These are phyloP conservation scores for Teratosphaeria epicoccoides DNA, from an alignment of 2,329 filamentous ascomycete species.

Conservation along the genomic window DNA sequence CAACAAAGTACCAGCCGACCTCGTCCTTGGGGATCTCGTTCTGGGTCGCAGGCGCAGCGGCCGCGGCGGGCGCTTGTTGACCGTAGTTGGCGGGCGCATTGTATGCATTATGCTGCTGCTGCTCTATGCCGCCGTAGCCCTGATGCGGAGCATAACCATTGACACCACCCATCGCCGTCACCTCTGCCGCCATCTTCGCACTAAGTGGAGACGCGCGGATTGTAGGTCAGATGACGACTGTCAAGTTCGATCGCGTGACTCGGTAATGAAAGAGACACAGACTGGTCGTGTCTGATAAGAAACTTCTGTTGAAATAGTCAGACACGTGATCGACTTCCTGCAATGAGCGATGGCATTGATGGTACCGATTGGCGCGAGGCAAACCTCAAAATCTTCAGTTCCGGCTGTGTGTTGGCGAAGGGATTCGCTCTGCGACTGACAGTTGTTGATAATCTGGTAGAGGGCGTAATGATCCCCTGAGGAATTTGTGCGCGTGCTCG, in stretches of 20 bases:
- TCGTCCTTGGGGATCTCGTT: constrained; percentile 66
- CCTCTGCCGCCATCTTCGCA: constrained; percentile 30
- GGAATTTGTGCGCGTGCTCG: not conserved
- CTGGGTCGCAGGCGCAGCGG: constrained; percentile 11
- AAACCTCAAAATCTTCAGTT: not conserved
- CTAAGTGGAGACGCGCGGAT: not conserved
- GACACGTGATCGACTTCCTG: not conserved
- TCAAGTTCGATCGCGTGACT: not conserved
- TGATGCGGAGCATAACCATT: constrained; percentile 39
- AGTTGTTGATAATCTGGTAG: not conserved
- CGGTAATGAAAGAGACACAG: not conserved
- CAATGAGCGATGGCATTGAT: not conserved
- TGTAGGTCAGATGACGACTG: not conserved
- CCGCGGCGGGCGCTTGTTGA: constrained; percentile 14
- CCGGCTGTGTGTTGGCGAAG: not conserved
- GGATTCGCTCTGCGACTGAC: not conserved
- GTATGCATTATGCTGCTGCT: constrained; percentile 20
- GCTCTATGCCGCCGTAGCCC: constrained; percentile 28
- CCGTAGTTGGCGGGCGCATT: constrained; percentile 19
- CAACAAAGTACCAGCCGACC: constrained; percentile 98
- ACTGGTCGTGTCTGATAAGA: not conserved
- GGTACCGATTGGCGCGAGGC: not conserved
- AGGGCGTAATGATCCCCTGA: not conserved
- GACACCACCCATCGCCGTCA: constrained; percentile 27
- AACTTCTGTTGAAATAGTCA: not conserved